Conservation (phyloP, 2,329 filamentous ascomycete species). For the Colletotrichum lentis region DNA sequence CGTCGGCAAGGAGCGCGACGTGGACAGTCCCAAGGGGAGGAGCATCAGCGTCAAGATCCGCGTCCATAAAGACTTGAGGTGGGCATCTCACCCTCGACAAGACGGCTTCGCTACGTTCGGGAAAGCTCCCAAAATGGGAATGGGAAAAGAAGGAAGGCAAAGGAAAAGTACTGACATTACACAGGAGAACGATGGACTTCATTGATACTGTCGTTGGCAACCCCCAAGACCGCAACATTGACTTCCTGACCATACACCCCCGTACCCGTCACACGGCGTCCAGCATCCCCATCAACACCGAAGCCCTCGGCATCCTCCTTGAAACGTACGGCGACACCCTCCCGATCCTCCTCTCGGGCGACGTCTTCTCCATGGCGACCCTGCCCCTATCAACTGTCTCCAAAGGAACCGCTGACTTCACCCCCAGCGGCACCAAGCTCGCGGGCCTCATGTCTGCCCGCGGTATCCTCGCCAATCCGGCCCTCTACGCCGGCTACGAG, state of each 20-base stretch:
- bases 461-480: conserved; percentile 72
- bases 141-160: too few species aligned
- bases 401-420: conserved; percentile 31
- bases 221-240: conserved; percentile 60
- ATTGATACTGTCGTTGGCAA: conserved; percentile 68
- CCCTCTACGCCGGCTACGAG: conserved; percentile 66
- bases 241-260: conserved; percentile 76
- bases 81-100: conserved; percentile 13
- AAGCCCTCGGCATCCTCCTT: conserved; percentile 66
- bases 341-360: conserved; percentile 73
- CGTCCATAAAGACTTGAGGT: conserved; percentile 70
- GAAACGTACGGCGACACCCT: conserved; percentile 61
- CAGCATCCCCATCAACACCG: conserved; percentile 67
- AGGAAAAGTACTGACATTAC: not conserved
- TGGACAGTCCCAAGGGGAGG: conserved; percentile 56
- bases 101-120: not conserved
- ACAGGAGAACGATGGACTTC: conserved; percentile 66
- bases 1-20: conserved; percentile 54
- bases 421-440: conserved; percentile 58
- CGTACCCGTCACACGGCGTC: conserved; percentile 69
- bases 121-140: not conserved
- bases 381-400: conserved; percentile 54
- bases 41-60: conserved; percentile 77
- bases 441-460: conserved; percentile 75
- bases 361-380: conserved; percentile 66